phyloP scores from a whole-genome alignment of 768 basidiomycete genomes.

The Mycena amicta region DNA sequence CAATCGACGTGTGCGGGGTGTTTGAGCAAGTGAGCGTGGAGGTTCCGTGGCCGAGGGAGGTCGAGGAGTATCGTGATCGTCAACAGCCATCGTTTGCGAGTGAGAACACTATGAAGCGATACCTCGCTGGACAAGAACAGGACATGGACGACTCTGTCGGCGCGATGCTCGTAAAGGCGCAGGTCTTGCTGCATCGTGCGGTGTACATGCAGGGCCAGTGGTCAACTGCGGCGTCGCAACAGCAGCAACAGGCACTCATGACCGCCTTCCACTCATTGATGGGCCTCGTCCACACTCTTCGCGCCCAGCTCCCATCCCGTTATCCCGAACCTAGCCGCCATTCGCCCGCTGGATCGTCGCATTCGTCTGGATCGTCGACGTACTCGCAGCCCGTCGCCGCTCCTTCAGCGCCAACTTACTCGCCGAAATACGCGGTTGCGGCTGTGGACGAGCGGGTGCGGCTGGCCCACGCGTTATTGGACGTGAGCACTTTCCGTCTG shows the following conservation, averaged over 20 bases:
- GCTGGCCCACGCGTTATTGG: slow-evolving; percentile 50
- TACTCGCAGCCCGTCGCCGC: too few species aligned
- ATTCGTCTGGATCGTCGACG: neutral
- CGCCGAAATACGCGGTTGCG: slow-evolving; percentile 24
- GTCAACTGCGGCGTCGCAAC: slow-evolving; percentile 41
- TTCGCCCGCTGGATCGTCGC: neutral
- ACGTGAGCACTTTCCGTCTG: slow-evolving; percentile 54
- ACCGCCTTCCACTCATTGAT: slow-evolving; percentile 49
- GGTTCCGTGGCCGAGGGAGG: slow-evolving; percentile 55
- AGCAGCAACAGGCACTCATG: slow-evolving; percentile 46
- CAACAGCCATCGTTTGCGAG: slow-evolving; percentile 48
- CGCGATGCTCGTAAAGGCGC: slow-evolving; percentile 54
- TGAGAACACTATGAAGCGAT: slow-evolving; percentile 51
- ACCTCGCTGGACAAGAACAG: slow-evolving; percentile 41
- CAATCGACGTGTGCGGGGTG: slow-evolving; percentile 55
- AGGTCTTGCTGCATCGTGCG: slow-evolving; percentile 61
- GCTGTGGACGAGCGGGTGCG: slow-evolving; percentile 43
- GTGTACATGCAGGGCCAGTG: slow-evolving; percentile 54
- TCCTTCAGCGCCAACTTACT: too few species aligned
- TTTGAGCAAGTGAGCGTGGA: slow-evolving; percentile 57
- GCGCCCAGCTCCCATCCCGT: slow-evolving; percentile 32
- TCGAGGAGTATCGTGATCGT: slow-evolving; percentile 45
- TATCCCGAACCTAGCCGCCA: slow-evolving; percentile 21
- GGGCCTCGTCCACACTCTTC: slow-evolving; percentile 46
- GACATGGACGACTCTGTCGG: slow-evolving; percentile 36